Conservation (phyloP, 1,139 yeast genomes). For the Suhomyces bribrorum region DNA sequence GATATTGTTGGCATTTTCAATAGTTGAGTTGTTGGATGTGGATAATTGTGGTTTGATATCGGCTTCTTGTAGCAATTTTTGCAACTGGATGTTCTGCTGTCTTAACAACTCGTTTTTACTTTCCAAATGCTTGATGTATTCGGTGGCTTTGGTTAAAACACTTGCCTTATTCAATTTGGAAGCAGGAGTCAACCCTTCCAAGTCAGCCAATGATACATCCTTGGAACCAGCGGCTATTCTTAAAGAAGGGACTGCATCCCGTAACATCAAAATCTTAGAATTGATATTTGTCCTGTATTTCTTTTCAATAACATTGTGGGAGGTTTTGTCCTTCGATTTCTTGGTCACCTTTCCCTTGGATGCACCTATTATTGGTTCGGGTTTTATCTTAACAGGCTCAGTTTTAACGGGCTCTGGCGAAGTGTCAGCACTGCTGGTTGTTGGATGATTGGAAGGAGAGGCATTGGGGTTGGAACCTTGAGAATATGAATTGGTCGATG, state of each 20-base stretch:
- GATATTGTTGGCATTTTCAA: conserved; percentile 6
- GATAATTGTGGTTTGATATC: conserved; percentile 10
- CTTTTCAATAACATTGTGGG: conserved; percentile 82
- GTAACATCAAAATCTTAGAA: conserved; percentile 65
- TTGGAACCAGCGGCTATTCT: conserved; percentile 48
- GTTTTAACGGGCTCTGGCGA: conserved; percentile 30
- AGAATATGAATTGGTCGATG: conserved; percentile 20
- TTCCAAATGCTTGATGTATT: conserved; percentile 83
- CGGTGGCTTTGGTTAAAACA: conserved; percentile 85
- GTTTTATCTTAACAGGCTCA: conserved; percentile 5
- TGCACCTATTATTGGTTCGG: conserved; percentile 2
- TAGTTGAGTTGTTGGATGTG: conserved; percentile 8
- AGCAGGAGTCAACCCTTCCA: conserved; percentile 90
- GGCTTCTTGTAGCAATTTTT: conserved; percentile 31
- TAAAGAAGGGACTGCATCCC: conserved; percentile 75
- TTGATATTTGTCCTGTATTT: conserved; percentile 77
- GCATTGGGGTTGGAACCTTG: conserved; percentile 24
- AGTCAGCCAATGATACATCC: conserved; percentile 46
- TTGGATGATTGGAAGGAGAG: conserved; percentile 32
- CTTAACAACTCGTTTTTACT: conserved; percentile 58
- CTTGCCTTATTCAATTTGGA: conserved; percentile 85
- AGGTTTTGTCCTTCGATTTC: conserved; percentile 54
- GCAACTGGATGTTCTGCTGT: conserved; percentile 56
- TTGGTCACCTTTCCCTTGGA: conserved; percentile 29
- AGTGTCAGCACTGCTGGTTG: conserved; percentile 33